Evolutionary conservation across 2,329 filamentous ascomycete species (phyloP).

Genomic region (Tolypocladium sp.): DNA sequence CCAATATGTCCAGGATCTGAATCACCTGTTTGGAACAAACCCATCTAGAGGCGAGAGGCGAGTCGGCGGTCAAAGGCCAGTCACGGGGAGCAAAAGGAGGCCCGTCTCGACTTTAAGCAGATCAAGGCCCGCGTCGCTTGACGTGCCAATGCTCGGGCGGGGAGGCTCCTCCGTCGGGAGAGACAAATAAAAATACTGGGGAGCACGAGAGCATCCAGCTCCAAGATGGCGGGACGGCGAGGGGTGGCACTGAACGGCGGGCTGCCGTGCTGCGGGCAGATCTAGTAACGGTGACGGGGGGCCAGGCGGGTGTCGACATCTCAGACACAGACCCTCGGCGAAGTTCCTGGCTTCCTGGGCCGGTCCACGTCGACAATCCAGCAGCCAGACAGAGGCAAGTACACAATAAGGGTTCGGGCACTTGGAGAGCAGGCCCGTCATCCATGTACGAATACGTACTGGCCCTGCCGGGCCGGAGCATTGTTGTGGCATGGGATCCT

Average conservation of each 20-base stretch:
- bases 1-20: slow-evolving; percentile 25
- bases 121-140: slow-evolving; percentile 3
- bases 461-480: slow-evolving; percentile 17
- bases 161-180: background rate
- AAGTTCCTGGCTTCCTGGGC: background rate
- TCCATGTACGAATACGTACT: background rate
- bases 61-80: slow-evolving; percentile 10
- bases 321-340: slow-evolving; percentile 13
- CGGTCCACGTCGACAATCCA: slow-evolving; percentile 4
- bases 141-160: slow-evolving; percentile 3
- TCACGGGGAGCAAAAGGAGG: slow-evolving; percentile 1
- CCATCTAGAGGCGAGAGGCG: slow-evolving; percentile 22
- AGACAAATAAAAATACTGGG: slow-evolving; percentile 9
- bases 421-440: background rate
- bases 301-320: slow-evolving; percentile 14
- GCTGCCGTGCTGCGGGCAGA: slow-evolving; percentile 14
- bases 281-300: background rate
- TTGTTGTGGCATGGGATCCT: slow-evolving; percentile 22
- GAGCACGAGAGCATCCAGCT: slow-evolving; percentile 14
- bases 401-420: background rate
- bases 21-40: slow-evolving; percentile 25
- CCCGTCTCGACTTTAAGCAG: slow-evolving; percentile 3
- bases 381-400: slow-evolving; percentile 1
- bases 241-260: slow-evolving; percentile 12
- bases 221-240: slow-evolving; percentile 23